Conservation (phyloP, 495 filamentous ascomycete genomes). For the Pseudomonodictys pantanalensis region DNA sequence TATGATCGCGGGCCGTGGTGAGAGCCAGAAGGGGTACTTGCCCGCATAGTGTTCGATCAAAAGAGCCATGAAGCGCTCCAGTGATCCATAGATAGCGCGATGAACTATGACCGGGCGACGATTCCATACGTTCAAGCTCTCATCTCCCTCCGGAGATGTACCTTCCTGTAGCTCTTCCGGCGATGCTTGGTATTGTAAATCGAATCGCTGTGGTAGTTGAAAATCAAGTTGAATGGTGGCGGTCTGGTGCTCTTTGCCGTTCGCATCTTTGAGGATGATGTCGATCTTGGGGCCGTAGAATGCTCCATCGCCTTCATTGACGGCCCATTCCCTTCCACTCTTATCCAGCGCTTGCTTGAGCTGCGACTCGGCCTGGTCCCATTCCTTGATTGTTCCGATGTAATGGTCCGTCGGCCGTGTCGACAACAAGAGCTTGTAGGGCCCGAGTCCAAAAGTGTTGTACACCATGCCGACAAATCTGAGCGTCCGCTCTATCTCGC, state of each 20-base stretch:
- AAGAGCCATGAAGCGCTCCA: constrained; percentile 84
- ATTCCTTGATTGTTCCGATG: constrained; percentile 76
- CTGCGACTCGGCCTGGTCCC: constrained; percentile 75
- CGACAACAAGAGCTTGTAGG: constrained; percentile 74
- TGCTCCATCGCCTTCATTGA: constrained; percentile 82
- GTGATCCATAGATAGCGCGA: constrained; percentile 79
- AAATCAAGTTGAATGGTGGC: constrained; percentile 94
- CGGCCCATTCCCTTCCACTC: constrained; percentile 62
- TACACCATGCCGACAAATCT: constrained; percentile 80
- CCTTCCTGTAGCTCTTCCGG: constrained; percentile 52
- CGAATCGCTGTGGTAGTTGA: constrained; percentile 83
- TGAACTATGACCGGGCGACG: constrained; percentile 83
- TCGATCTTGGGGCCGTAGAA: constrained; percentile 98
- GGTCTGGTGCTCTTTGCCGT: constrained; percentile 87
- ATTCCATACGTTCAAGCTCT: constrained; percentile 45
- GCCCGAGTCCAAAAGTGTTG: constrained; percentile 66
- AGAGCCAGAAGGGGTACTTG: constrained; percentile 89
- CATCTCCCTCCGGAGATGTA: constrained; percentile 41
- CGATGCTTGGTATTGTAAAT: constrained; percentile 72
- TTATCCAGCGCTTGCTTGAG: constrained; percentile 66
- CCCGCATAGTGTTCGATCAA: constrained; percentile 82
- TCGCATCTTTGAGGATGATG: constrained; percentile 74
- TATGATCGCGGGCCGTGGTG: constrained; percentile 75
- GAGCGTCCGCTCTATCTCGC: constrained; percentile 75
- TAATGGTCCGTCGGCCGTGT: constrained; percentile 73